Conservation (phyloP, 768 basidiomycete genomes). For the Termitomyces sp. region DNA sequence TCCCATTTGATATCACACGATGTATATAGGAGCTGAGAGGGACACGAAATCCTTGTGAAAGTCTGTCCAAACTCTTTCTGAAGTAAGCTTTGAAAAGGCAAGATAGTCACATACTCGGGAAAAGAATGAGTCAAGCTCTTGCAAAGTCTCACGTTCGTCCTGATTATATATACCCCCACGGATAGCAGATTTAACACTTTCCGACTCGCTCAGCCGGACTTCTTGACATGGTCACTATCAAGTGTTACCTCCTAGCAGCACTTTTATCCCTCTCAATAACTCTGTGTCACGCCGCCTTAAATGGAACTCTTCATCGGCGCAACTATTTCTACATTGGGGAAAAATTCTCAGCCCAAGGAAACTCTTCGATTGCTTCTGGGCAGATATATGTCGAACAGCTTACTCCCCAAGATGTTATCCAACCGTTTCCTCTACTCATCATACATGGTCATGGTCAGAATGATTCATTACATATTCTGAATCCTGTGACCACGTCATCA, state of each 20-base stretch:
- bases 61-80: background rate
- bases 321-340: slow-evolving; percentile 46
- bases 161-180: background rate
- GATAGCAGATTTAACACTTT: background rate
- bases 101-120: background rate
- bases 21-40: background rate
- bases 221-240: background rate
- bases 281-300: background rate
- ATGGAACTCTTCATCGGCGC: slow-evolving; percentile 36
- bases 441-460: slow-evolving; percentile 40
- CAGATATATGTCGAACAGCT: slow-evolving; percentile 52
- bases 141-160: background rate
- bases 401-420: slow-evolving; percentile 32
- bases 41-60: background rate
- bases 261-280: background rate
- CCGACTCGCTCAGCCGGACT: background rate
- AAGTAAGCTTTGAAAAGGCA: background rate
- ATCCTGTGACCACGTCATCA: background rate
- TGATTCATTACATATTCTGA: background rate
- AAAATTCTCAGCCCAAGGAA: slow-evolving; percentile 27
- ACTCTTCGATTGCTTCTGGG: slow-evolving; percentile 32
- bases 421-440: slow-evolving; percentile 36
- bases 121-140: background rate
- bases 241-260: background rate
- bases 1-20: background rate